These are phyloP conservation scores for Cucumis melo DNA, from an alignment of 306 rosid species.

Conservation along the genomic window DNA sequence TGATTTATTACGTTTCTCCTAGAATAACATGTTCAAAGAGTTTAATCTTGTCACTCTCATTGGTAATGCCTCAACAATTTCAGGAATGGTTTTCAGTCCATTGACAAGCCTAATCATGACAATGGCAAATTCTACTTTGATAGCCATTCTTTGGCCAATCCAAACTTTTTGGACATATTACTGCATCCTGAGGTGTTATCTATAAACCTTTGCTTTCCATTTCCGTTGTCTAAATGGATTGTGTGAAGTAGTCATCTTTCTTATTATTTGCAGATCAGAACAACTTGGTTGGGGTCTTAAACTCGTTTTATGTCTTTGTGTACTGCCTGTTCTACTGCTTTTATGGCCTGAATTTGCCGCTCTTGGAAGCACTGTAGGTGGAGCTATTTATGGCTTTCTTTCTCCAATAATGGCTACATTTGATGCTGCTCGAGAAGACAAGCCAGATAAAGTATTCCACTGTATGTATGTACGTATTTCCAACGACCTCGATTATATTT, in stretches of 20 bases:
- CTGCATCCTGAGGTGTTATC: constrained; percentile 52
- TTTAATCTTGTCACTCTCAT: background rate
- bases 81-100: constrained; percentile 67
- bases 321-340: constrained; percentile 51
- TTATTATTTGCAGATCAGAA: constrained; percentile 38
- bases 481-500: background rate
- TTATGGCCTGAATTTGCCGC: constrained; percentile 60
- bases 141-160: constrained; percentile 66
- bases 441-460: constrained; percentile 38
- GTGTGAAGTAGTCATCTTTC: background rate
- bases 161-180: constrained; percentile 64
- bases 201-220: background rate
- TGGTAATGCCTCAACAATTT: constrained; percentile 10
- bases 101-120: constrained; percentile 56
- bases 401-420: constrained; percentile 74
- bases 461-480: constrained; percentile 58
- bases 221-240: background rate
- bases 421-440: constrained; percentile 79
- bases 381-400: constrained; percentile 61
- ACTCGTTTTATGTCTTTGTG: constrained; percentile 41
- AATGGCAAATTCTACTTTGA: constrained; percentile 52
- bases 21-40: background rate
- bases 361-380: constrained; percentile 64
- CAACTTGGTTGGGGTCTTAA: constrained; percentile 65
- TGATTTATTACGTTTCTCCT: no score